These are phyloP conservation scores for Acer saccharum DNA, from an alignment of 345 rosid species.

Conservation along the genomic window DNA sequence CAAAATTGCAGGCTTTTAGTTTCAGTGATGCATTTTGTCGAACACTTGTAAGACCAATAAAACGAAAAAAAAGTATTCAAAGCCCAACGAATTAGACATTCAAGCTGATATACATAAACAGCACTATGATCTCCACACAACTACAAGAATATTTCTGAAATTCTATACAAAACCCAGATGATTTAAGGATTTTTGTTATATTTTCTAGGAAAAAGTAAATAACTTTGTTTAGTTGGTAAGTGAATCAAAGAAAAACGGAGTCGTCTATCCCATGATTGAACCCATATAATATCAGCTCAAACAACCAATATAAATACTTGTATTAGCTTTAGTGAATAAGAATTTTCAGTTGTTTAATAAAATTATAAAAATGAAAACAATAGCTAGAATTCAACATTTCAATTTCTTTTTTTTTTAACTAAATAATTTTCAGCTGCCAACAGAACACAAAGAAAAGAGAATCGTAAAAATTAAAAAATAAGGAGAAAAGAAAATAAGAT, in stretches of 20 bases:
- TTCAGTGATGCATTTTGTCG: constrained; percentile 41
- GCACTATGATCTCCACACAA: neutral
- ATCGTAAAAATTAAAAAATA: neutral
- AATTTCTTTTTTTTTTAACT: neutral
- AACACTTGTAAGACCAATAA: constrained; percentile 27
- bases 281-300: neutral
- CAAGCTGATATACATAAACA: neutral
- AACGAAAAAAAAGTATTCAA: neutral
- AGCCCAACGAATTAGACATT: neutral
- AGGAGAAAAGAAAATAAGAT: neutral
- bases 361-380: neutral
- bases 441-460: neutral
- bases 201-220: neutral
- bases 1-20: neutral
- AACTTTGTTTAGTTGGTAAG: neutral
- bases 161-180: constrained; percentile 6
- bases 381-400: neutral
- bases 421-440: neutral
- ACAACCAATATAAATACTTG: neutral
- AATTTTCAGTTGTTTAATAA: neutral
- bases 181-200: neutral
- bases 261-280: neutral
- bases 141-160: neutral
- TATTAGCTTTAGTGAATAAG: neutral
- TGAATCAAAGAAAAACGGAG: neutral